Conservation (phyloP, 148 eudicot genomes). For the Euryodendron excelsum region DNA sequence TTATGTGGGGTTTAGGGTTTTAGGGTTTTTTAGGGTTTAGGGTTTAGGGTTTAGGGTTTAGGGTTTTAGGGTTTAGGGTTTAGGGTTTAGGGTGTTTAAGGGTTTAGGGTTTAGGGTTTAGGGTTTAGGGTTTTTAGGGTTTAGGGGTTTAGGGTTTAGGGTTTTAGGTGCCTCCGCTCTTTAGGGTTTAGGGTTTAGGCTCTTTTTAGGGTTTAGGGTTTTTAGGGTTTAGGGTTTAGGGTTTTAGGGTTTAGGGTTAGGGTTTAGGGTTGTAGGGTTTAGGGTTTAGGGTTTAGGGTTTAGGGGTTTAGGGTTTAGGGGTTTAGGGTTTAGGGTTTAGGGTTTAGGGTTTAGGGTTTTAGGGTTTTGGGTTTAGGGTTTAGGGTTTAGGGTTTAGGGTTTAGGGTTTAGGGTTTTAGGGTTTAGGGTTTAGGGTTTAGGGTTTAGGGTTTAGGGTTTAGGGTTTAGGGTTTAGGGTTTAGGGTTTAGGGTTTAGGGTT, state of each 20-base stretch:
- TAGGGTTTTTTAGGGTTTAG: not conserved
- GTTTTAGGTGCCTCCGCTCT: not conserved
- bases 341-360: not conserved
- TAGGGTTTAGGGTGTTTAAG: not conserved
- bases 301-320: not conserved
- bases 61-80: not conserved
- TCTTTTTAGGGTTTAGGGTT: conserved; percentile 1
- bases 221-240: not conserved
- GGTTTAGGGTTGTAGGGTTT: not conserved
- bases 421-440: conserved; percentile 6
- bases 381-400: conserved; percentile 1
- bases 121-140: not conserved
- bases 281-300: not conserved
- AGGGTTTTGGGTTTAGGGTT: conserved; percentile 15
- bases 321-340: conserved; percentile 5
- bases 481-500: not conserved
- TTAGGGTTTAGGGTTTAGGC: conserved; percentile 12
- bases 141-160: not conserved
- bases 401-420: conserved; percentile 10
- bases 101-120: conserved; percentile 11
- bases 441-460: conserved; percentile 7
- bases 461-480: conserved; percentile 11
- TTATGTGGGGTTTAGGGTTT: not conserved
- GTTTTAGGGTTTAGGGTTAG: not conserved
- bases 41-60: not conserved